A percentile compares a stretch with the other conserved stretches of the same genome.
phyloP scores from a whole-genome alignment of 2,329 filamentous ascomycete species.

The Cylindrodendrum hubeiense region DNA sequence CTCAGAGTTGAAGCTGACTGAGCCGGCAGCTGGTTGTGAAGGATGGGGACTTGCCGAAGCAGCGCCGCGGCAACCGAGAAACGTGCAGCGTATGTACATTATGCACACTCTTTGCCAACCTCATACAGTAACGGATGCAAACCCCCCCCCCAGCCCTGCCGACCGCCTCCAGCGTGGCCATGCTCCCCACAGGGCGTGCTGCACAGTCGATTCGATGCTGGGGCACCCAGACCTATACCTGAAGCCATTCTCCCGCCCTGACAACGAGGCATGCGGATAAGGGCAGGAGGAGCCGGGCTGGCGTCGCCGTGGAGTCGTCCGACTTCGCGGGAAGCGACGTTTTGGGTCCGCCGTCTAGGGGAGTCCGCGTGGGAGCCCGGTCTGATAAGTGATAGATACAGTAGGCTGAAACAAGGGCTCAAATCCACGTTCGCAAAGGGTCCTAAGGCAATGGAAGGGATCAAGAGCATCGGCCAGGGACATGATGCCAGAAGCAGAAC shows the following conservation, averaged over 20 bases:
- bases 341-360: background rate
- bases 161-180: constrained; percentile 13
- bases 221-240: constrained; percentile 17
- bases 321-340: constrained; percentile 13
- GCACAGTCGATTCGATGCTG: constrained; percentile 24
- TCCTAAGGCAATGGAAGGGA: constrained; percentile 25
- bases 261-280: constrained; percentile 3
- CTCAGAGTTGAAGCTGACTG: constrained; percentile 16
- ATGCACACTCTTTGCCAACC: constrained; percentile 29
- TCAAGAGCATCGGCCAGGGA: constrained; percentile 32
- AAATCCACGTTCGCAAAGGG: constrained; percentile 32
- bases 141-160: constrained; percentile 18
- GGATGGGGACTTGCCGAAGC: constrained; percentile 35
- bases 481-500: constrained; percentile 45
- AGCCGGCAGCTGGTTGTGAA: constrained; percentile 2
- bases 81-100: constrained; percentile 1
- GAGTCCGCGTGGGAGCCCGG: background rate
- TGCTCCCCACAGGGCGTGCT: constrained; percentile 21
- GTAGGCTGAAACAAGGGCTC: constrained; percentile 23
- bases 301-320: constrained; percentile 5
- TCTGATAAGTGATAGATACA: constrained; percentile 24
- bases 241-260: constrained; percentile 5
- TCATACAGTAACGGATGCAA: constrained; percentile 13
- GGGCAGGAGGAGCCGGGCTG: background rate
- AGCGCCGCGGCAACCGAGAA: constrained; percentile 21